Conservation (phyloP, 2,329 filamentous ascomycete genomes). For the Curvularia verruculosa region DNA sequence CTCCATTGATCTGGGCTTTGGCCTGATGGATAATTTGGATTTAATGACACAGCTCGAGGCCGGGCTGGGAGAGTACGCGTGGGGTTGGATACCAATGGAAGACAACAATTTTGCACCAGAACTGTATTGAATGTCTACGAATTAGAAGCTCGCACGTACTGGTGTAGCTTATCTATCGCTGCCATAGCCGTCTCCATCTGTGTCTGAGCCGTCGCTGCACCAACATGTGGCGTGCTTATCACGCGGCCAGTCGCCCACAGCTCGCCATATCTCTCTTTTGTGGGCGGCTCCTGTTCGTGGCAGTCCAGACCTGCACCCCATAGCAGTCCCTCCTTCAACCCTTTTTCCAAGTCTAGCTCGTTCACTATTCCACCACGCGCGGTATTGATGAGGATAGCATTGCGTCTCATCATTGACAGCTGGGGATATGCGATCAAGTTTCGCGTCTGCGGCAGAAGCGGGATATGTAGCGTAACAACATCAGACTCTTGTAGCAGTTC, state of each 20-base stretch:
- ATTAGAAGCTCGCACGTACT: constrained; percentile 15
- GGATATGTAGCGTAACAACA: constrained; percentile 31
- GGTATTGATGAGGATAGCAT: constrained; percentile 55
- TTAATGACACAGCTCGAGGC: constrained; percentile 36
- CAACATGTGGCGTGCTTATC: constrained; percentile 58
- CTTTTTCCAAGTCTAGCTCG: constrained; percentile 54
- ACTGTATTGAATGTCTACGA: not conserved
- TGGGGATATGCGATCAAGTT: constrained; percentile 44
- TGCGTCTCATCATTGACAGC: constrained; percentile 50
- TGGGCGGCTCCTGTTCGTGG: constrained; percentile 55
- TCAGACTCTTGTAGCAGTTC: constrained; percentile 22
- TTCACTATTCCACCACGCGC: constrained; percentile 57
- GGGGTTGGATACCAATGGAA: constrained; percentile 26
- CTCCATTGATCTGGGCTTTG: constrained; percentile 9
- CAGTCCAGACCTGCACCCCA: constrained; percentile 58
- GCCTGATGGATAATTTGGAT: constrained; percentile 17
- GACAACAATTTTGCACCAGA: constrained; percentile 4
- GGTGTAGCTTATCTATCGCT: constrained; percentile 40
- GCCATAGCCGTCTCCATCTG: constrained; percentile 47
- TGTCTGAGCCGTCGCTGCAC: constrained; percentile 52
- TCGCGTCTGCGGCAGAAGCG: constrained; percentile 32
- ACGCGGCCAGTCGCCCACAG: constrained; percentile 54
- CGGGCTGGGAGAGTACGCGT: constrained; percentile 44
- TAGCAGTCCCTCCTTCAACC: constrained; percentile 51
- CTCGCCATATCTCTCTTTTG: constrained; percentile 48